These are phyloP conservation scores for Cicer cuneatum DNA, from an alignment of 306 rosid genomes.

Conservation along the genomic window DNA sequence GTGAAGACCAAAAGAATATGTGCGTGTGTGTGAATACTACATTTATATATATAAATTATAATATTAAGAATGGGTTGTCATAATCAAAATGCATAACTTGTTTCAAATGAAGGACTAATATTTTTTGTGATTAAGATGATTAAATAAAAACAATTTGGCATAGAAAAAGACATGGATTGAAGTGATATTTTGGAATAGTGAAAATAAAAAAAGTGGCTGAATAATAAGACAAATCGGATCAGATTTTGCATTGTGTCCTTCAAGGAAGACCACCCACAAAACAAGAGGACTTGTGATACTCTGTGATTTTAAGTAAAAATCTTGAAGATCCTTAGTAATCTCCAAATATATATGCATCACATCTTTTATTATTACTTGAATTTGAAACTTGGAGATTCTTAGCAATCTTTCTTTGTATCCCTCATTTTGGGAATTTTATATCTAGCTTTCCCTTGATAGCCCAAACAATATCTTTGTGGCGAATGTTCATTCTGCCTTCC, in stretches of 20 bases:
- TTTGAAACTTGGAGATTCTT: slow-evolving; percentile 36
- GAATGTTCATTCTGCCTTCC: slow-evolving; percentile 23
- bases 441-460: background rate
- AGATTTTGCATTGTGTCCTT: slow-evolving; percentile 52
- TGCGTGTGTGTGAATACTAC: slow-evolving; percentile 16
- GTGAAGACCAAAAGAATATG: background rate
- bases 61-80: slow-evolving; percentile 8
- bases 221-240: slow-evolving; percentile 46
- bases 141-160: background rate
- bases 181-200: slow-evolving; percentile 22
- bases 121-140: background rate
- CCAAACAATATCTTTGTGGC: slow-evolving; percentile 14
- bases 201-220: background rate
- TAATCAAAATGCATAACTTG: background rate
- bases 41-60: background rate
- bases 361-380: slow-evolving; percentile 37
- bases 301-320: slow-evolving; percentile 55
- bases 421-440: background rate
- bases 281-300: slow-evolving; percentile 47
- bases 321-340: slow-evolving; percentile 56
- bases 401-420: background rate
- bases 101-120: background rate
- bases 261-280: slow-evolving; percentile 44
- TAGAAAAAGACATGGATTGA: slow-evolving; percentile 5
- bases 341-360: slow-evolving; percentile 42